Evolutionary conservation across 176 grass and related monocot genomes (phyloP).

Genomic region (Chrysopogon serrulatus): DNA sequence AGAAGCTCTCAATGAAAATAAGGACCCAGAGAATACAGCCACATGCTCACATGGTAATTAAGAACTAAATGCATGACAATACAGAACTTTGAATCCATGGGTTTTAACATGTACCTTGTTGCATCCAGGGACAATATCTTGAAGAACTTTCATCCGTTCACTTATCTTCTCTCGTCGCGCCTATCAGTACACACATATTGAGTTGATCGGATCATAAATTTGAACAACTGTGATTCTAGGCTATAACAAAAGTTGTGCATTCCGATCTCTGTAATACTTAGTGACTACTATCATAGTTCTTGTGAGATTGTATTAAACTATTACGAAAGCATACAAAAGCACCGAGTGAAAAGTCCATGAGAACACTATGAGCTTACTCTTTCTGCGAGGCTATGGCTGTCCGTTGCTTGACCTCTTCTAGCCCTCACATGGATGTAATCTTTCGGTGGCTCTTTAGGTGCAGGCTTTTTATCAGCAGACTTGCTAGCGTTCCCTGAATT

Average conservation of each 20-base stretch:
- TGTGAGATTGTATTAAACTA: background rate
- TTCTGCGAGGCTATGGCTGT: conserved; percentile 81
- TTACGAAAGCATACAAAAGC: background rate
- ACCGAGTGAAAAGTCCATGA: no score
- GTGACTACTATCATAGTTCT: background rate
- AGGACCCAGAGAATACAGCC: background rate
- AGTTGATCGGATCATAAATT: background rate
- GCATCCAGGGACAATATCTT: conserved; percentile 86
- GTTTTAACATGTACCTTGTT: conserved; percentile 52
- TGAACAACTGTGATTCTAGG: background rate
- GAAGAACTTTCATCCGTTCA: conserved; percentile 78
- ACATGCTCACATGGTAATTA: background rate
- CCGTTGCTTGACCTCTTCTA: conserved; percentile 86
- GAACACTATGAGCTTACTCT: conserved; percentile 45
- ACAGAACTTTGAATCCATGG: background rate
- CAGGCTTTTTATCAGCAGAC: conserved; percentile 40
- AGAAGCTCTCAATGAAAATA: background rate
- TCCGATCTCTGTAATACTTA: background rate
- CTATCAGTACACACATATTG: conserved; percentile 38
- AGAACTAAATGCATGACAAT: background rate
- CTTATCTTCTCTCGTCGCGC: conserved; percentile 83
- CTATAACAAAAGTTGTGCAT: background rate
- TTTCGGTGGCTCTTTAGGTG: conserved; percentile 44
- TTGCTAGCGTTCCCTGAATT: conserved; percentile 47
- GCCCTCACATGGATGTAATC: conserved; percentile 82